phyloP scores from a whole-genome alignment of 352 stramenopile genomes.

The Elongisporangium prolatum region DNA sequence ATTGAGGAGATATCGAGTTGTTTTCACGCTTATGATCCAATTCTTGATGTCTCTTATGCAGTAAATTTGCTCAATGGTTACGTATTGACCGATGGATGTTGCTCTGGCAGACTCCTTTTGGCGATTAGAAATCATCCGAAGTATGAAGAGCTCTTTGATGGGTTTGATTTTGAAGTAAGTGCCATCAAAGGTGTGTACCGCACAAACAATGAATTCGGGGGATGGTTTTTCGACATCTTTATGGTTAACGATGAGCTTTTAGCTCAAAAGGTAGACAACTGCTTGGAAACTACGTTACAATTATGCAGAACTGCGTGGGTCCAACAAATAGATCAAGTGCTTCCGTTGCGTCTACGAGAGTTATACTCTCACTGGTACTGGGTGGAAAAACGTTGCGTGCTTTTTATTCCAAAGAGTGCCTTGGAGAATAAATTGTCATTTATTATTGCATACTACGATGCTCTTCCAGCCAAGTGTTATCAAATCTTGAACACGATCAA shows the following conservation, averaged over 20 bases:
- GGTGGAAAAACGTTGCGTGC: constrained; percentile 30
- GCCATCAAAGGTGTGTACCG: constrained; percentile 23
- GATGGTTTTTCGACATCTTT: constrained; percentile 34
- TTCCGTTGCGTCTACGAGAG: constrained; percentile 23
- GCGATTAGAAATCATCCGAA: constrained; percentile 23
- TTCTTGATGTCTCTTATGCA: constrained; percentile 15
- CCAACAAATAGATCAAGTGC: constrained; percentile 6
- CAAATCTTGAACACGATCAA: neutral
- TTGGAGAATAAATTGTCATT: neutral
- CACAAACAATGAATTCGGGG: constrained; percentile 18
- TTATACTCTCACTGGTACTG: constrained; percentile 54
- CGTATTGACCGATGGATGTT: constrained; percentile 33
- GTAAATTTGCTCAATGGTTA: constrained; percentile 45
- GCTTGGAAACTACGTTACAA: constrained; percentile 20
- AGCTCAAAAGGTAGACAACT: constrained; percentile 23
- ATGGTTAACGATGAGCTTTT: constrained; percentile 16
- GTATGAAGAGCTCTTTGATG: constrained; percentile 40
- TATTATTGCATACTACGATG: neutral
- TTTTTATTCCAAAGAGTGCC: constrained; percentile 23
- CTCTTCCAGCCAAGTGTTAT: neutral
- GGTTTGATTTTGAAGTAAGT: constrained; percentile 48
- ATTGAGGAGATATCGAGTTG: constrained; percentile 16
- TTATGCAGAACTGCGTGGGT: constrained; percentile 26
- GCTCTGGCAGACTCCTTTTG: constrained; percentile 28
- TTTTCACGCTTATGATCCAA: constrained; percentile 16